phyloP scores from a whole-genome alignment of 805 yeast species.

The Candida maesae region DNA sequence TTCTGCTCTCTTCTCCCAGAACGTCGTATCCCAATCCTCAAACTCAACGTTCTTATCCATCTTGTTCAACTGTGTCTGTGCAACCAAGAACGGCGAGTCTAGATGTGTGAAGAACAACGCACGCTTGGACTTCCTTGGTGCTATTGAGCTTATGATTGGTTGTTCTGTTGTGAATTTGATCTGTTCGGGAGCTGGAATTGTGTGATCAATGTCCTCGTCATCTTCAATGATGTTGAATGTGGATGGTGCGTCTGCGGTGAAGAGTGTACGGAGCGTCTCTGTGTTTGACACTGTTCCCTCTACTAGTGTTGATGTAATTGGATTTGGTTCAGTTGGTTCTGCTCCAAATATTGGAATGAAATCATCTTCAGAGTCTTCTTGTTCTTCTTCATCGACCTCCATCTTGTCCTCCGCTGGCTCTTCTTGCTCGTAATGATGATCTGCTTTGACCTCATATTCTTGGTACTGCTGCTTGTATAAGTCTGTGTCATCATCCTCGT shows the following conservation, averaged over 20 bases:
- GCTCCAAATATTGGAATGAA: conserved; percentile 53
- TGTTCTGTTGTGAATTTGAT: conserved; percentile 23
- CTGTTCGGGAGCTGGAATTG: conserved; percentile 25
- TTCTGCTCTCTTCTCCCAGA: conserved; percentile 80
- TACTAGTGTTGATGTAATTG: conserved; percentile 10
- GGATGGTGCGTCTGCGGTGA: conserved; percentile 32
- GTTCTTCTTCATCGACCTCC: conserved; percentile 6
- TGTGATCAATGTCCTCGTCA: conserved; percentile 47
- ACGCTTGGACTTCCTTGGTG: conserved; percentile 31
- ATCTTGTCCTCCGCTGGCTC: conserved; percentile 24
- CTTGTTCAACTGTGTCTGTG: conserved; percentile 77
- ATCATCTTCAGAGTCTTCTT: conserved; percentile 23
- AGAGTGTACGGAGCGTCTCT: conserved; percentile 58
- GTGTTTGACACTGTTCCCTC: conserved; percentile 42
- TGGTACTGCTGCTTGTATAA: conserved; percentile 3
- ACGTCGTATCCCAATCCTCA: conserved; percentile 64
- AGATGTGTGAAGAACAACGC: conserved; percentile 74
- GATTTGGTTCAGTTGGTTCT: background rate
- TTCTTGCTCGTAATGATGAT: too few species aligned
- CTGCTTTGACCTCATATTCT: conserved; percentile 11
- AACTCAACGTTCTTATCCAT: conserved; percentile 34
- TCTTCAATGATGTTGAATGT: conserved; percentile 41
- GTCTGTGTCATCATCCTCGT: conserved; percentile 16
- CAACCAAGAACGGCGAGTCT: conserved; percentile 80
- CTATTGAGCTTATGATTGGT: conserved; percentile 16